Base-by-base conservation (phyloP, 139 green algal genomes). In the Bryopsis sp. region DNA sequence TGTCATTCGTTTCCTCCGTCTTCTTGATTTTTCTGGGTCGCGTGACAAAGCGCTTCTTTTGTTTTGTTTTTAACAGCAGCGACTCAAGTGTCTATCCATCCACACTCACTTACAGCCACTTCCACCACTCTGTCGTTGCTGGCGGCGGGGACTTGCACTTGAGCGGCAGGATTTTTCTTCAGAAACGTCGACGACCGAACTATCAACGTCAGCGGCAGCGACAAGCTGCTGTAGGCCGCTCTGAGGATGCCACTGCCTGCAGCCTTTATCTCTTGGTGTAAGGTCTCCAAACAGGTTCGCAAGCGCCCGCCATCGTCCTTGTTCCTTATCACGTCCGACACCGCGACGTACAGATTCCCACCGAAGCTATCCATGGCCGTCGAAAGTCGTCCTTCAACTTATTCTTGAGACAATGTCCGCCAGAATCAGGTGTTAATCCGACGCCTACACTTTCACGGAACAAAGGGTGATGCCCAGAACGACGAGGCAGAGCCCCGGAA, bases 381-480 rank as follows among this genome's bases (percentile, higher is more conserved):
- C 15, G 43, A 50, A 50, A 11, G 11, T 11, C 11, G 15, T 50
- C 43, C 43, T 50, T 11, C 43, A 50, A 50, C 11, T 15, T 26
- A 50, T 50, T 15, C 15, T n/a, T n/a, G n/a, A n/a, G n/a, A n/a
- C n/a, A n/a, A n/a, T n/a, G n/a, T n/a, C n/a, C n/a, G n/a, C n/a
- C n/a, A n/a, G n/a, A n/a, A 50, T 26, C 43, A 50, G 15, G 11
- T 50, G 43, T 50, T 50, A 11, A 50, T 26, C 15, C 11, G 43
- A 50, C 11, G 43, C 11, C n/a, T 7, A 29, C n/a, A 19, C 54
- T 19, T 15, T 34, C 54, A 34, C 7, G n/a, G 54, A 29, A 58
- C 86, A 93, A 6, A 94, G 70, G 38, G 76, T 58, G n/a, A 90
- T 71, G 33, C 88, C 88, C 1, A 69, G 29, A 3, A 61, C 54